A percentile compares a stretch with the other conserved stretches of the same genome.
Conservation (phyloP, 2,329 filamentous ascomycete genomes). For the Trichoderma hamatum region DNA sequence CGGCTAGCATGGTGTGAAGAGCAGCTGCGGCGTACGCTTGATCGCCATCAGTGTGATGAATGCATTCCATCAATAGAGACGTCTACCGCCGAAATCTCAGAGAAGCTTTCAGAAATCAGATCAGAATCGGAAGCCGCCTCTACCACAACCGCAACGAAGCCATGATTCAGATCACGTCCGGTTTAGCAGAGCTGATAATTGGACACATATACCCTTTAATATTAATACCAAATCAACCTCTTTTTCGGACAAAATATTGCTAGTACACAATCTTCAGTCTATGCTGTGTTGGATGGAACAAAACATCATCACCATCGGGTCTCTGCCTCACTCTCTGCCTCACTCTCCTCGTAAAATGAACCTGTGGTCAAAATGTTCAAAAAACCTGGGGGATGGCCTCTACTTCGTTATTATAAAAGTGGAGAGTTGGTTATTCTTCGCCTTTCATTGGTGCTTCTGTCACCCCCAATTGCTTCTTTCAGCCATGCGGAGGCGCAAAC, state of each 20-base stretch:
- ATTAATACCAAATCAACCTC: background rate
- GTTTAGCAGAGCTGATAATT: background rate
- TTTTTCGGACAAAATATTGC: background rate
- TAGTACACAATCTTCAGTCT: background rate
- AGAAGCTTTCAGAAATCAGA: slow-evolving; percentile 5
- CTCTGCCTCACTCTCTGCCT: background rate
- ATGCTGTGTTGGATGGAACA: background rate
- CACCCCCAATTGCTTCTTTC: slow-evolving; percentile 10
- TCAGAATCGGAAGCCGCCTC: background rate
- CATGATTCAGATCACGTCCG: background rate
- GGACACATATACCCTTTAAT: background rate
- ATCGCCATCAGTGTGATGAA: slow-evolving; percentile 10
- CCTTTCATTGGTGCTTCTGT: background rate
- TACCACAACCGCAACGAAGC: background rate
- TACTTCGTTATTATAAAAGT: slow-evolving; percentile 23
- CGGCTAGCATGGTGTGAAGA: slow-evolving; percentile 21
- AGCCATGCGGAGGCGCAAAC: slow-evolving; percentile 19
- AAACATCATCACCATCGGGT: background rate
- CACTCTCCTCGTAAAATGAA: background rate
- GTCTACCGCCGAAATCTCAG: background rate
- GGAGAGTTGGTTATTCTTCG: background rate
- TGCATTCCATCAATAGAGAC: background rate
- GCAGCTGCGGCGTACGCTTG: slow-evolving; percentile 13
- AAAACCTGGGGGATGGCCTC: slow-evolving; percentile 23
- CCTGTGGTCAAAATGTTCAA: background rate